A percentile compares a stretch with the other conserved stretches of the same genome.
Conservation (phyloP, 2,329 filamentous ascomycete genomes). For the Scedosporium minutisporum region DNA sequence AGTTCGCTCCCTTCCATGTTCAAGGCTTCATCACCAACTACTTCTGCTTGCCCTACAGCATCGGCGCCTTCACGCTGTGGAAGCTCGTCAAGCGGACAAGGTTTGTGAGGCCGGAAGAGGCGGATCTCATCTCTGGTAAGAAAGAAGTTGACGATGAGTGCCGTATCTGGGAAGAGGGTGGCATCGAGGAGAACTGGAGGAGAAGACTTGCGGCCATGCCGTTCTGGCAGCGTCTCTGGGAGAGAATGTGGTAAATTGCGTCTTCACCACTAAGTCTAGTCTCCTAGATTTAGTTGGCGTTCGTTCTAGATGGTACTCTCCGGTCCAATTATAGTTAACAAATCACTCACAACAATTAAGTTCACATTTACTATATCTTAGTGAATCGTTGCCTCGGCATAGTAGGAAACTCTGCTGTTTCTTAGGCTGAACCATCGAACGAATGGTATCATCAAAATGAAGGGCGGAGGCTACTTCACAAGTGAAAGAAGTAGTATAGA, state of each 20-base stretch:
- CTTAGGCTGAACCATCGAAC: too few relatives aligned
- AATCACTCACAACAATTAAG: too few relatives aligned
- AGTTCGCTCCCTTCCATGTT: conserved; percentile 39
- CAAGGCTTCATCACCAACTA: conserved; percentile 35
- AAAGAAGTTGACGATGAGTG: conserved; percentile 54
- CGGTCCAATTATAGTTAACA: too few relatives aligned
- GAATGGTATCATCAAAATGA: too few relatives aligned
- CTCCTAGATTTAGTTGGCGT: too few relatives aligned
- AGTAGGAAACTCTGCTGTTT: too few relatives aligned
- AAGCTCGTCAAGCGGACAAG: conserved; percentile 29
- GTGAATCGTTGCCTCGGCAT: too few relatives aligned
- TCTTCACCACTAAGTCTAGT: too few relatives aligned
- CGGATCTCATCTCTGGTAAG: conserved; percentile 53
- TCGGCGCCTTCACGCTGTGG: conserved; percentile 53
- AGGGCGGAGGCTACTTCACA: too few relatives aligned
- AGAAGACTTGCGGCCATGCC: conserved; percentile 24
- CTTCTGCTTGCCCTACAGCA: conserved; percentile 42
- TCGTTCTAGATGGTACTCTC: too few relatives aligned
- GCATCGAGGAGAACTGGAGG: conserved; percentile 34
- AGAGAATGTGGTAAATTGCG: conserved; percentile 25
- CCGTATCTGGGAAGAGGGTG: conserved; percentile 32
- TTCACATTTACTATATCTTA: too few relatives aligned
- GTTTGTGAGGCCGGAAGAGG: conserved; percentile 42
- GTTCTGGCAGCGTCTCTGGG: conserved; percentile 25
- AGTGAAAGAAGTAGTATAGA: too few relatives aligned